Conservation (phyloP, 768 basidiomycete genomes). For the Rhizopogon roseolus region DNA sequence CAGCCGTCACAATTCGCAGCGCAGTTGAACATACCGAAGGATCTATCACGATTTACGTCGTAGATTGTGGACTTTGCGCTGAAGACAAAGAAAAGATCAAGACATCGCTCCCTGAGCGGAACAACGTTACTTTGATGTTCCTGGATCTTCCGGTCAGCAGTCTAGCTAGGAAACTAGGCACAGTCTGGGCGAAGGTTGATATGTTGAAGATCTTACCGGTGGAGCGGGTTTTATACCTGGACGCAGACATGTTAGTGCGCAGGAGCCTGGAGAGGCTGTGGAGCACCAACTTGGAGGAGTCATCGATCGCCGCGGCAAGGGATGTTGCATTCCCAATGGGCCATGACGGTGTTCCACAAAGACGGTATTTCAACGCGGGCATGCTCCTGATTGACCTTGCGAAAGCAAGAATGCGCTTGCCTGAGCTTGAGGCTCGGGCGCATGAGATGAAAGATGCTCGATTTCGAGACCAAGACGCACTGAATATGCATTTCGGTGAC, state of each 20-base stretch:
- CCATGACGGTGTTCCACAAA: slow-evolving; percentile 27
- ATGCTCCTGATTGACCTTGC: slow-evolving; percentile 49
- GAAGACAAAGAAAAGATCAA: slow-evolving; percentile 30
- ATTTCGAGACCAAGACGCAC: slow-evolving; percentile 45
- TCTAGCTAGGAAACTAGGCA: slow-evolving; percentile 22
- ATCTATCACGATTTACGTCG: slow-evolving; percentile 44
- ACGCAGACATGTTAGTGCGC: slow-evolving; percentile 47
- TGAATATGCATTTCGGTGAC: slow-evolving; percentile 42
- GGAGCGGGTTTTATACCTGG: slow-evolving; percentile 48
- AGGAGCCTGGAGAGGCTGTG: slow-evolving; percentile 36
- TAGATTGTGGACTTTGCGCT: slow-evolving; percentile 40
- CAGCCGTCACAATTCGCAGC: slow-evolving; percentile 44
- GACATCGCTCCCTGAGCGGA: slow-evolving; percentile 19
- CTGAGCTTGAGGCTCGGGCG: slow-evolving; percentile 23
- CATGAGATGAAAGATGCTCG: slow-evolving; percentile 22
- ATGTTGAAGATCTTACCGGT: slow-evolving; percentile 41
- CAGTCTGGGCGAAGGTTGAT: slow-evolving; percentile 49
- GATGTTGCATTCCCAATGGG: slow-evolving; percentile 51
- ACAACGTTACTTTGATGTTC: slow-evolving; percentile 39
- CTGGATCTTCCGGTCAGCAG: slow-evolving; percentile 29
- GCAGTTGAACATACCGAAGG: slow-evolving; percentile 29
- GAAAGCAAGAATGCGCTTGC: slow-evolving; percentile 23
- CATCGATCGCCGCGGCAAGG: slow-evolving; percentile 36
- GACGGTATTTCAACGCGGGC: slow-evolving; percentile 51
- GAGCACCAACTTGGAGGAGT: slow-evolving; percentile 38